phyloP scores from a whole-genome alignment of 805 yeast genomes.

The Zygosaccharomyces siamensis region DNA sequence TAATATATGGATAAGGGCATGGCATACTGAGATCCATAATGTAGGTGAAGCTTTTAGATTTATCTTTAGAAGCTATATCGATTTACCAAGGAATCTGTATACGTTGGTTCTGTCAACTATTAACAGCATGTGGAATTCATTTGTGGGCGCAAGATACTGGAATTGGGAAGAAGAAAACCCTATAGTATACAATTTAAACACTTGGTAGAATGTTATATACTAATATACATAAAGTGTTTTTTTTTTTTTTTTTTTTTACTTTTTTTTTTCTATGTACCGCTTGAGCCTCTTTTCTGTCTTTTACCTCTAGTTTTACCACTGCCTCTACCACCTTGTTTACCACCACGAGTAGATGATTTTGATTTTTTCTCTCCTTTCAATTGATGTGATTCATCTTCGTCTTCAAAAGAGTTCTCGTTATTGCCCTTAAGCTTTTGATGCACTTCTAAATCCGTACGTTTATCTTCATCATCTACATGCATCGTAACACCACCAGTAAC shows the following conservation, averaged over 20 bases:
- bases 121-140: constrained; percentile 63
- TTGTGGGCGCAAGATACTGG: constrained; percentile 52
- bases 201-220: constrained; percentile 13
- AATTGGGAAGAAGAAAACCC: constrained; percentile 25
- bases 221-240: constrained; percentile 18
- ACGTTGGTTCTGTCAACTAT: constrained; percentile 45
- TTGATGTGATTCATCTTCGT: background rate
- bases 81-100: constrained; percentile 62
- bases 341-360: constrained; percentile 16
- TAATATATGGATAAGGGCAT: constrained; percentile 38
- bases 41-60: constrained; percentile 59
- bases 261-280: constrained; percentile 26
- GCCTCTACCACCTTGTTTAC: constrained; percentile 24
- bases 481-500: background rate
- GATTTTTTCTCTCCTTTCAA: constrained; percentile 22
- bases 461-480: constrained; percentile 8
- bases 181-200: constrained; percentile 19
- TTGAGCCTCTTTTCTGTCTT: constrained; percentile 21
- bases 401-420: constrained; percentile 18
- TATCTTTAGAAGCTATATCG: constrained; percentile 58
- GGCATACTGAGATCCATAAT: constrained; percentile 47
- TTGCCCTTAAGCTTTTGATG: constrained; percentile 11
- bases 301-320: constrained; percentile 10
- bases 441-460: constrained; percentile 15
- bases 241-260: constrained; percentile 32